Evolutionary conservation across 768 basidiomycete genomes (phyloP).

Genomic region (Strobilomyces dryophilus): DNA sequence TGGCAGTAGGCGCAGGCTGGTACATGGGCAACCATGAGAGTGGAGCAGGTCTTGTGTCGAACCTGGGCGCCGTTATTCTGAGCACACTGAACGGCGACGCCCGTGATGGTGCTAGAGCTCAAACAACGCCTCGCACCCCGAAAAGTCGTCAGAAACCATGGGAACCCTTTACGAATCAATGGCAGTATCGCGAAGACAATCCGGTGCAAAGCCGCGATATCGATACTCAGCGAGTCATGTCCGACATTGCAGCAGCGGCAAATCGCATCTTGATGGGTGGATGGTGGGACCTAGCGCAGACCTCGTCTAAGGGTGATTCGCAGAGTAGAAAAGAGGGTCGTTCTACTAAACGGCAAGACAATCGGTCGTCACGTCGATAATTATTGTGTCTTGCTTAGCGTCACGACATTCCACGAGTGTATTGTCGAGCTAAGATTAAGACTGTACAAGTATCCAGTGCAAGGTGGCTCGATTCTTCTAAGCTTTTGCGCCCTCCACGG

Average conservation of each 20-base stretch:
- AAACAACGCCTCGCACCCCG: slow-evolving; percentile 14
- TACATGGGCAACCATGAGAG: slow-evolving; percentile 41
- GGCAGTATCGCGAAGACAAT: slow-evolving; percentile 43
- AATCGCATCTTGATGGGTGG: slow-evolving; percentile 29
- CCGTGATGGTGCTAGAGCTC: slow-evolving; percentile 26
- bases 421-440: slow-evolving; percentile 2
- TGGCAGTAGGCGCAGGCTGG: slow-evolving; percentile 56
- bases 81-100: slow-evolving; percentile 39
- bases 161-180: slow-evolving; percentile 62
- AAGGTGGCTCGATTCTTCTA: slow-evolving; percentile 10
- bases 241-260: slow-evolving; percentile 37
- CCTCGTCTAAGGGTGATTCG: slow-evolving; percentile 16
- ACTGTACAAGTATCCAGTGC: slow-evolving; percentile 1
- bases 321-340: slow-evolving; percentile 4
- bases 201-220: slow-evolving; percentile 22
- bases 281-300: slow-evolving; percentile 38
- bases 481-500: slow-evolving; percentile 20
- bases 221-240: slow-evolving; percentile 45
- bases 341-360: slow-evolving; percentile 7
- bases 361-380: slow-evolving; percentile 17
- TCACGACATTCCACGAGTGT: not conserved
- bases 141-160: slow-evolving; percentile 45
- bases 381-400: not conserved
- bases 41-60: slow-evolving; percentile 34
- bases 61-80: slow-evolving; percentile 39